Percentiles rank a stretch among this genome's conserved stretches.
These are phyloP conservation scores for Blastobotrys arbuscula DNA, from an alignment of 1,139 yeast species.

Conservation along the genomic window DNA sequence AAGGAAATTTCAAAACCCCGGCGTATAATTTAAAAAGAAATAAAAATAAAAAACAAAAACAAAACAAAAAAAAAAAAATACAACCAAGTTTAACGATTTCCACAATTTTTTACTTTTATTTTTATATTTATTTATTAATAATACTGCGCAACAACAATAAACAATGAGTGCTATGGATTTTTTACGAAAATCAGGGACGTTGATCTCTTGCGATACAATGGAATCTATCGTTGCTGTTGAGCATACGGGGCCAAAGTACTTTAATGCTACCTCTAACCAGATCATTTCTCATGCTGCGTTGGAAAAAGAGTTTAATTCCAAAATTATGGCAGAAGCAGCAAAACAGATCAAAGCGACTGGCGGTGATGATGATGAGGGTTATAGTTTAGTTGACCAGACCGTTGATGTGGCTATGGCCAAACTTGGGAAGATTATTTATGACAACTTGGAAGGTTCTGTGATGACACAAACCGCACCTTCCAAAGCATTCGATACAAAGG, in stretches of 20 bases:
- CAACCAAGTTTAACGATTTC: too few relatives aligned
- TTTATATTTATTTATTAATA: too few relatives aligned
- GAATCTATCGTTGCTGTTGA: conserved; percentile 13
- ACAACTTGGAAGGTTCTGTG: conserved; percentile 27
- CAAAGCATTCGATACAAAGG: conserved; percentile 23
- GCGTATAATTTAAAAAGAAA: too few relatives aligned
- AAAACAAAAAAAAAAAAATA: too few relatives aligned
- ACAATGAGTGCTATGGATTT: conserved; percentile 11
- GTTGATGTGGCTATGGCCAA: conserved; percentile 23
- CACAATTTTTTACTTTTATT: too few relatives aligned
- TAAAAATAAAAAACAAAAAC: too few relatives aligned
- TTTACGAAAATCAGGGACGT: conserved; percentile 13
- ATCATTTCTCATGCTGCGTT: conserved; percentile 13
- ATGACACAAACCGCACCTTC: conserved; percentile 30
- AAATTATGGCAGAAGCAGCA: conserved; percentile 11
- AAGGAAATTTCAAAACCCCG: too few relatives aligned
- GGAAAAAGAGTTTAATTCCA: conserved; percentile 3
- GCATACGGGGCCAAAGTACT: conserved; percentile 11
- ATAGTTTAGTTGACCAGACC: conserved; percentile 5
- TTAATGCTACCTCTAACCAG: conserved; percentile 17
- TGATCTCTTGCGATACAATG: conserved; percentile 16
- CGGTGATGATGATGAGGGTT: background rate
- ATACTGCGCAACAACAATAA: background rate
- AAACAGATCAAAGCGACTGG: conserved; percentile 1
- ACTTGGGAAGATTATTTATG: conserved; percentile 28